Conservation (phyloP, 202 grass and related monocot species). For the Saccharum hybrid region DNA sequence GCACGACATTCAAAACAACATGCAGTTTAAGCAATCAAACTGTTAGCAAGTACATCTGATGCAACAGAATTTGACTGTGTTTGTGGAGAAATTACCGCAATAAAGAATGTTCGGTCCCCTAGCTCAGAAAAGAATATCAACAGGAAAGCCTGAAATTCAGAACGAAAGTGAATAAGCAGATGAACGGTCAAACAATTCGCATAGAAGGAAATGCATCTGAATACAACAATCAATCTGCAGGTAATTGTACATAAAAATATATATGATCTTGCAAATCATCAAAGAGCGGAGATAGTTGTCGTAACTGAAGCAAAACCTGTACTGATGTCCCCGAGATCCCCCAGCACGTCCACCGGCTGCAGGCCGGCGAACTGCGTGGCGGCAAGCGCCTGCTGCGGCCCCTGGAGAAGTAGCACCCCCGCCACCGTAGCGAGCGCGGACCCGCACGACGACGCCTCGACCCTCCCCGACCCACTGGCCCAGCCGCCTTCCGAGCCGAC, state of each 20-base stretch:
- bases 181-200: not conserved
- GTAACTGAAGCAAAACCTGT: constrained; percentile 99
- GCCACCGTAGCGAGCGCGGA: constrained; percentile 53
- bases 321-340: constrained; percentile 87
- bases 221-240: not conserved
- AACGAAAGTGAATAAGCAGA: constrained; percentile 8
- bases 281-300: constrained; percentile 64
- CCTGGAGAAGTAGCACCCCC: constrained; percentile 59
- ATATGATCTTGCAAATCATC: not conserved
- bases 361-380: constrained; percentile 55
- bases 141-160: constrained; percentile 87
- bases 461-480: not conserved
- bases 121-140: constrained; percentile 97
- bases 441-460: constrained; percentile 43
- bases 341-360: constrained; percentile 58
- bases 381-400: constrained; percentile 65
- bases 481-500: not conserved
- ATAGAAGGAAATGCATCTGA: not conserved
- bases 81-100: constrained; percentile 68
- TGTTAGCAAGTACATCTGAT: not conserved
- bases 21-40: not conserved
- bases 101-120: constrained; percentile 97
- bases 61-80: not conserved
- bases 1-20: too few species aligned
- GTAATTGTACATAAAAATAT: not conserved